phyloP scores from a whole-genome alignment of 768 basidiomycete species.

The Trametopsis cervina region DNA sequence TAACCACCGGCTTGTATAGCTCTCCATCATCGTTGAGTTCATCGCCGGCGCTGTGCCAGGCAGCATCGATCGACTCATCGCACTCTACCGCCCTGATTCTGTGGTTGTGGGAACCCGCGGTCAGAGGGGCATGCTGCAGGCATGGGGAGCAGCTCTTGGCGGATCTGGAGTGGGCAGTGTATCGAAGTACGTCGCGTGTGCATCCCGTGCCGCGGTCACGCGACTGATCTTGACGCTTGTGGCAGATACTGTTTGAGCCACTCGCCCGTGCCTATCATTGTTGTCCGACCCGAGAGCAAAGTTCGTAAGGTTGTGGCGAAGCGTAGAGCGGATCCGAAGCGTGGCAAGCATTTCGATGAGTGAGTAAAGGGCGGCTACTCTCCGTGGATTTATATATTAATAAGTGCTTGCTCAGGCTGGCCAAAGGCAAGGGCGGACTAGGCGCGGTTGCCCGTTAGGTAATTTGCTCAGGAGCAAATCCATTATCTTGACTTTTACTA shows the following conservation, averaged over 20 bases:
- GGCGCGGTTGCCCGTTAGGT: too few species aligned
- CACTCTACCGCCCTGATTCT: conserved; percentile 86
- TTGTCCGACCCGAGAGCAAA: conserved; percentile 86
- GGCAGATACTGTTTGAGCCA: conserved; percentile 77
- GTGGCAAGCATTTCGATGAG: conserved; percentile 78
- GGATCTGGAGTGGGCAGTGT: conserved; percentile 56
- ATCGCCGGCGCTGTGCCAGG: conserved; percentile 87
- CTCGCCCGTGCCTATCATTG: conserved; percentile 93
- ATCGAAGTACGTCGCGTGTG: conserved; percentile 33
- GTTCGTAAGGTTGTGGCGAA: conserved; percentile 82
- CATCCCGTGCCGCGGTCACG: background rate
- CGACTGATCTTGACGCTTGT: conserved; percentile 2
- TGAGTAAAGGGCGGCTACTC: conserved; percentile 25
- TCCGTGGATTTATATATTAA: too few species aligned
- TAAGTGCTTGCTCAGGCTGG: too few species aligned
- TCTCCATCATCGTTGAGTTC: conserved; percentile 90
- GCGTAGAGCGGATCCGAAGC: conserved; percentile 81
- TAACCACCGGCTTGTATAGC: conserved; percentile 40
- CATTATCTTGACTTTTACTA: too few species aligned
- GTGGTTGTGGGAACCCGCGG: conserved; percentile 92
- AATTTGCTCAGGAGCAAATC: too few species aligned
- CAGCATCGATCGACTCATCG: conserved; percentile 87
- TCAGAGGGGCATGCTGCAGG: conserved; percentile 45
- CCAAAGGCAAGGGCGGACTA: too few species aligned
- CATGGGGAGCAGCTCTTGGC: conserved; percentile 43